Percentiles rank a stretch among this genome's conserved stretches.
Evolutionary conservation across 1,284 basidiomycete genomes (phyloP).

Genomic region (Irpex sp.): DNA sequence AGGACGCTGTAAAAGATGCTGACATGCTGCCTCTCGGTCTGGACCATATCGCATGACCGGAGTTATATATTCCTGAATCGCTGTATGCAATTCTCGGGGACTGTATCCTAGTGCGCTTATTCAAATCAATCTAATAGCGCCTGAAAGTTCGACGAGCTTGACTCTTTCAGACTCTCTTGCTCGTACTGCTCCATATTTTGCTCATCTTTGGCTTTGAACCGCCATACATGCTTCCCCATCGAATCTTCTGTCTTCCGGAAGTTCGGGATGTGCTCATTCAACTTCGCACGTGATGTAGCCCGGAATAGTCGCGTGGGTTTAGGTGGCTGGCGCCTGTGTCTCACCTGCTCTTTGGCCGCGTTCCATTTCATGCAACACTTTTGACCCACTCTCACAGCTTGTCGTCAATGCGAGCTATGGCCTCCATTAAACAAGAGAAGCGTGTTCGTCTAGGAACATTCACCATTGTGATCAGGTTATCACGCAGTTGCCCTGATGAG

Average conservation of each 20-base stretch:
- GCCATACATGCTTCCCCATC: neutral
- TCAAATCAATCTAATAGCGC: neutral
- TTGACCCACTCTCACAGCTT: neutral
- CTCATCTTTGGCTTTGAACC: neutral
- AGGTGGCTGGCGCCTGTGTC: neutral
- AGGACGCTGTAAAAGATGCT: slow-evolving; percentile 33
- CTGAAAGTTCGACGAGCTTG: neutral
- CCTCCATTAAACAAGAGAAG: neutral
- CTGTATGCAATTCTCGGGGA: no score
- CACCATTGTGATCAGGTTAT: neutral
- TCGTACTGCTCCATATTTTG: neutral
- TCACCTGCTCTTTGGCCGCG: slow-evolving; percentile 13
- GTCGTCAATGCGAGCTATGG: neutral
- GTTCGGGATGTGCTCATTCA: neutral
- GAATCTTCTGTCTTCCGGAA: neutral
- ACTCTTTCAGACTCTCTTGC: neutral
- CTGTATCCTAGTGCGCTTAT: neutral
- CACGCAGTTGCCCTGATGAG: neutral
- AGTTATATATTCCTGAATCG: slow-evolving; percentile 7
- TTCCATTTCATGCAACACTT: neutral
- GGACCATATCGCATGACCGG: slow-evolving; percentile 20
- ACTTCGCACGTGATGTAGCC: neutral
- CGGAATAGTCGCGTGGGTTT: neutral
- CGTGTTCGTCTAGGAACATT: neutral
- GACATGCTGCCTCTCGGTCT: slow-evolving; percentile 56